Base-by-base conservation (phyloP, 169 alveolate genomes). In the Eimeria praecox region DNA sequence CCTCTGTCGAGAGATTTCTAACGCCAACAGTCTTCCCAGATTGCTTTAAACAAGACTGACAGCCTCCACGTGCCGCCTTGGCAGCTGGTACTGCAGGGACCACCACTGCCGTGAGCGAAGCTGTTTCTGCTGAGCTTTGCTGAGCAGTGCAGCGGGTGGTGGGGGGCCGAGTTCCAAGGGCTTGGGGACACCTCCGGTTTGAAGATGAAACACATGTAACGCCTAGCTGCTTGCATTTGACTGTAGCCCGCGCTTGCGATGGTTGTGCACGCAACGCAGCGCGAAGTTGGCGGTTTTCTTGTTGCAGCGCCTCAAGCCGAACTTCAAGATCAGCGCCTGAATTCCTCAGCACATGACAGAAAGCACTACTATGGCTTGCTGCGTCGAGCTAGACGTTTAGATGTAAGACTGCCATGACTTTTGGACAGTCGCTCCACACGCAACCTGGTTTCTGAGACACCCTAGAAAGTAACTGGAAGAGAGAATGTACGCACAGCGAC, bases 311-410 rank as follows among this genome's bases (percentile, higher is more conserved):
- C 59, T 52, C 92, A 16, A 85, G 59, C 59, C 56, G 92, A 16
- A 42, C 92, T 56, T 85, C 92, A 12, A 85, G 92, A n/a, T 30
- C 92, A 8, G 38, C 59, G 78, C 92, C 92, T 85, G 80, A 33
- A 40, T 22, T 35, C 59, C 80, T n/a, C 80, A 33, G 33, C 5
- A 38, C 71, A 82, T 33, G 59, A 38, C 8, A 22, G 16, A 9
- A 54, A 82, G 52, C 71, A 82, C 92, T 2, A 33, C 14, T 8
- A 9, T 6, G 46, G 42, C 46, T 66, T 24, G 8, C 9, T 69
- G 78, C 46, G 33, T 33, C 6, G 78, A n/a, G 24, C 42, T 33
- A 33, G 78, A 5, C 46, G 6, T 30, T 33, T 69, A 69, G 5
- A 69, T 10, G n/a, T 30, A 69, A 16, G 42, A 9, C 78, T 33